These are phyloP conservation scores for Pestalotiopsis sp. DNA, from an alignment of 2,329 filamentous ascomycete species.

Conservation along the genomic window DNA sequence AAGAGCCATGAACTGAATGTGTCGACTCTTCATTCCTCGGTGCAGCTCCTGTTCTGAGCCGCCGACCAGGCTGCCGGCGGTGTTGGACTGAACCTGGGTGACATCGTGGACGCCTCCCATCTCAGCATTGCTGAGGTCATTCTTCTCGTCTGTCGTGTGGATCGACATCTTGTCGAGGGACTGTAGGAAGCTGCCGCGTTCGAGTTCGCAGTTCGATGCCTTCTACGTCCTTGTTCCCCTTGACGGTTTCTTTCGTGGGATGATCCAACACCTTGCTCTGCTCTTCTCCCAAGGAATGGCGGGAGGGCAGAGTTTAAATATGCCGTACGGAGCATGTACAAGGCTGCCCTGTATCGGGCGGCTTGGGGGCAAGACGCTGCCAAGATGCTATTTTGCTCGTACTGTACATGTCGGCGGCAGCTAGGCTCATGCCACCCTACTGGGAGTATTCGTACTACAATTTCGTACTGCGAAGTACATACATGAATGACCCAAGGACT, in stretches of 20 bases:
- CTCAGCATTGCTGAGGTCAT: slow-evolving; percentile 12
- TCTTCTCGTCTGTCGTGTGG: slow-evolving; percentile 19
- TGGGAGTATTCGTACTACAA: no score
- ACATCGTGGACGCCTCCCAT: slow-evolving; percentile 18
- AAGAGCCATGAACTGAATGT: slow-evolving; percentile 63
- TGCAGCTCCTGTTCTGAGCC: slow-evolving; percentile 45
- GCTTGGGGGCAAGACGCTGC: neutral
- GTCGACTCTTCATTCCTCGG: slow-evolving; percentile 60
- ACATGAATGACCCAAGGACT: no score
- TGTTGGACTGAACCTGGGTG: neutral
- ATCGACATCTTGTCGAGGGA: neutral
- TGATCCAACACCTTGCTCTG: neutral
- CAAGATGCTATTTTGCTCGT: neutral
- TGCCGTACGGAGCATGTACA: neutral
- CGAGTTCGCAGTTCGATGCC: neutral
- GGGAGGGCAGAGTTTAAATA: neutral
- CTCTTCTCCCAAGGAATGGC: neutral
- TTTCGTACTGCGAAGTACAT: no score
- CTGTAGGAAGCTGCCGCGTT: neutral
- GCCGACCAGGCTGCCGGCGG: slow-evolving; percentile 29
- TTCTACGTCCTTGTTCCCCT: neutral
- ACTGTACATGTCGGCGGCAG: neutral
- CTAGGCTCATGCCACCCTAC: no score
- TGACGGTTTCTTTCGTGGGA: neutral
- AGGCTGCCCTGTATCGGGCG: neutral